Base-by-base conservation (phyloP, 2,329 filamentous ascomycete species). In the Penicillium palitans region DNA sequence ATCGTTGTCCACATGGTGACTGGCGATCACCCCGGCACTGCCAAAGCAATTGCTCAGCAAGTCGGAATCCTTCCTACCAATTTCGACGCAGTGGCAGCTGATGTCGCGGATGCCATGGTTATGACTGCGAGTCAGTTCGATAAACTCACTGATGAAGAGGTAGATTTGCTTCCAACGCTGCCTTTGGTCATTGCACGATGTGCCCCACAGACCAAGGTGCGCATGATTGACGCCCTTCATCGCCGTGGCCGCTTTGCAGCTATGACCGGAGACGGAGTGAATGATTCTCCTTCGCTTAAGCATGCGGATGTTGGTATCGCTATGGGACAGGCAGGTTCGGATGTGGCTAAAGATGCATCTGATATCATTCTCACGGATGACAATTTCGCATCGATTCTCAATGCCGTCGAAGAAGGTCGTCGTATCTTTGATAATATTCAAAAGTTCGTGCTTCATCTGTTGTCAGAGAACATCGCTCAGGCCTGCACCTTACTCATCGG, bases 221-320 rank as follows among this genome's bases (percentile, higher is more conserved):
- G 90, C 57, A 95, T 95, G 90, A 91, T 95, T 52, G 88, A 90
- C 33, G 72, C 72, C 0, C 61, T 75, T 27, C 71, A 72, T 52
- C 61, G 70, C 45, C 85, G 90, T 46, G 83, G 85, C 12, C 31
- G 31, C 31, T 92, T 89, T 74, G 90, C 87, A 72, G 90, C 89
- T 58, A 93, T 93, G 90, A 93, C 90, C 40, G 90, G 91, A 62
- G 90, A 95, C 64, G 90, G 91, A 49, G 90, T 93, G 63, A 95
- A 95, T 71, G 90, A 95, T 71, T 89, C 83, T 95, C 31, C 31
- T 6, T 33, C 31, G 12, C 31, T 33, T 2, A 33, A 33, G 31
- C 31, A 33, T 33, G 31, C 31, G 5, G 31, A 33, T 33, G 31
- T 33, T 33, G 31, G 31, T 33, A 33, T 33, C 12, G 31, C 31